phyloP scores from a whole-genome alignment of 2,329 filamentous ascomycete species.

The Didymella sp. region DNA sequence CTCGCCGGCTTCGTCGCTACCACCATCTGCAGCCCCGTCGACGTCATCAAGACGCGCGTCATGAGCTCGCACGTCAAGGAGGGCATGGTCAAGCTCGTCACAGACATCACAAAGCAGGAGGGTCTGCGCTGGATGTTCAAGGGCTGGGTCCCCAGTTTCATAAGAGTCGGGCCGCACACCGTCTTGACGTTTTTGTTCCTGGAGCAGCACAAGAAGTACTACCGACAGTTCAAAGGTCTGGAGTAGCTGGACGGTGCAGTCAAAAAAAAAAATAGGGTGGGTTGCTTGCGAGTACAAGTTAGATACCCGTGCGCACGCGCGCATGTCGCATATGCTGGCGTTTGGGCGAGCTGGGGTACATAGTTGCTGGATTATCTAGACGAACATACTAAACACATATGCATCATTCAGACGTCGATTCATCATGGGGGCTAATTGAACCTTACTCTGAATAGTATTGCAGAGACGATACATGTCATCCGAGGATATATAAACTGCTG shows the following conservation, averaged over 20 bases:
- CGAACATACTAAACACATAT: constrained; percentile 1
- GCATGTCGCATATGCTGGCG: constrained; percentile 18
- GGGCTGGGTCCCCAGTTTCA: constrained; percentile 84
- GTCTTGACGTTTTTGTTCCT: constrained; percentile 87
- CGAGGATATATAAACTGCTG: not conserved
- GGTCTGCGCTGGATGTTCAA: constrained; percentile 86
- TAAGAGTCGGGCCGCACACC: constrained; percentile 74
- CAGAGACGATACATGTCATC: not conserved
- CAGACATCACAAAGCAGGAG: constrained; percentile 72
- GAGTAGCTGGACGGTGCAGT: too few species aligned
- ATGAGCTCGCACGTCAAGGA: constrained; percentile 71
- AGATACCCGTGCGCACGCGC: constrained; percentile 16
- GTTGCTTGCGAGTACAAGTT: constrained; percentile 9
- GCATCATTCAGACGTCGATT: too few species aligned
- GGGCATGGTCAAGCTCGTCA: constrained; percentile 66
- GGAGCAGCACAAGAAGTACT: constrained; percentile 84
- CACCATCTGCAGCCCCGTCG: constrained; percentile 82
- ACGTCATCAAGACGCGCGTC: constrained; percentile 87
- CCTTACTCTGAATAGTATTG: not conserved
- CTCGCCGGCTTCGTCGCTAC: constrained; percentile 83
- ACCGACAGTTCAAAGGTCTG: constrained; percentile 54
- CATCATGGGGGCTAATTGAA: not conserved
- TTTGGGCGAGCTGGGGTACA: constrained; percentile 5
- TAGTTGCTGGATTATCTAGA: not conserved
- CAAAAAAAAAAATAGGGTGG: not conserved